Base-by-base conservation (phyloP, 2,329 filamentous ascomycete genomes). In the Fusarium luffae region DNA sequence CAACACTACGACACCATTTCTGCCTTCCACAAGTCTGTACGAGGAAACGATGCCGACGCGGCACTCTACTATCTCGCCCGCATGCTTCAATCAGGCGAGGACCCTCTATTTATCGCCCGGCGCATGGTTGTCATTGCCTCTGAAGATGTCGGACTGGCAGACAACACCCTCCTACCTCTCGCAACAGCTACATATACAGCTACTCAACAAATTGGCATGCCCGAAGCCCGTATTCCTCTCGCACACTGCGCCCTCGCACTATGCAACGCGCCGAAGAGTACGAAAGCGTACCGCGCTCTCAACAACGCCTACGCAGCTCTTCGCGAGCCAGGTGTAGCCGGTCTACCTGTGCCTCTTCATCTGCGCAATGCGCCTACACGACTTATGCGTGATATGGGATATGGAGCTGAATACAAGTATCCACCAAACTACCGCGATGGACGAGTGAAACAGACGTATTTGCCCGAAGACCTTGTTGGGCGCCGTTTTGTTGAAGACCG, bases 1-100 rank as follows among this genome's bases (percentile, higher is more conserved):
- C 93, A 97, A 78, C 96, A 98, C 81, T 99, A 98, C 82, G 95
- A 99, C 77, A 96, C 93, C 55, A 98, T 99, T 75, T 97, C 93
- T 1, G 96, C 96, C 30, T 96, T 98, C 74, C 96, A 98, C 85
- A 99, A 99, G 76, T 94, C 94, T 4, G 90, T 98, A 12, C 92
- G 96, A 47, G 96, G 96, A 42, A 92, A 89, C 58, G 91, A 98
- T 75, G 80, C 95, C 0, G 92, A 98, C 78, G 96, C 95, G 0
- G 88, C 95, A 0, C 86, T 99, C 2, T 99, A 98, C 82, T 99
- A 98, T 79, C 88, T 99, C 3, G 93, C 93, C 1, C 91, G 96
- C 37, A 99, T 99, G 96, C 88, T 99, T 7, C 92, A 97, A 75
- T 96, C 93, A 0, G 95, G 95, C 63, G 95, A 98, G 80, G 96